Conservation (phyloP, 2,329 filamentous ascomycete species). For the Clonostachys sp. region DNA sequence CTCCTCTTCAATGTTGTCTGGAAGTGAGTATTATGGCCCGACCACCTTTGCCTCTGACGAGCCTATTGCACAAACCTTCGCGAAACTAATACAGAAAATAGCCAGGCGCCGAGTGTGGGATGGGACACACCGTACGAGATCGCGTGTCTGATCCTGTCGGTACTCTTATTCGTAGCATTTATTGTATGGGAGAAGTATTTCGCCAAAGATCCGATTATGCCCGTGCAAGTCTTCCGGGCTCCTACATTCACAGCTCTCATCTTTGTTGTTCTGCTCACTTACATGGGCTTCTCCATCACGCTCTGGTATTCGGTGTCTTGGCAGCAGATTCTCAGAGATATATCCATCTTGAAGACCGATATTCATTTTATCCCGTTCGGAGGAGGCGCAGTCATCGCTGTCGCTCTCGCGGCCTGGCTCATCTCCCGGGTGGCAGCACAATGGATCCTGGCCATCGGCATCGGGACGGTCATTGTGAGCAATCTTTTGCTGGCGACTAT, state of each 20-base stretch:
- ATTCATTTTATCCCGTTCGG: slow-evolving; percentile 32
- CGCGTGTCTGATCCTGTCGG: slow-evolving; percentile 25
- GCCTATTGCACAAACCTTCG: not conserved
- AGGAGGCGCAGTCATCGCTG: slow-evolving; percentile 27
- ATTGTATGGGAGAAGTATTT: slow-evolving; percentile 35
- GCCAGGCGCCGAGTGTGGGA: slow-evolving; percentile 34
- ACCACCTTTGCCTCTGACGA: no score
- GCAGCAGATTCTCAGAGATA: slow-evolving; percentile 34
- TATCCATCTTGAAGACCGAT: slow-evolving; percentile 29
- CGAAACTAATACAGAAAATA: slow-evolving; percentile 12
- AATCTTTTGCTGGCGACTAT: slow-evolving; percentile 28
- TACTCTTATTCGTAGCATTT: slow-evolving; percentile 18
- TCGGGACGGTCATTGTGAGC: slow-evolving; percentile 11
- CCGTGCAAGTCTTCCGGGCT: slow-evolving; percentile 34
- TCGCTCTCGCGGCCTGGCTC: slow-evolving; percentile 36
- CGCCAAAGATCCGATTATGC: slow-evolving; percentile 36
- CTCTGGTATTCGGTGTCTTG: slow-evolving; percentile 43
- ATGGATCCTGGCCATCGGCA: slow-evolving; percentile 40
- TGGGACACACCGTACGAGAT: slow-evolving; percentile 38
- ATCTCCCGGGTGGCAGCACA: slow-evolving; percentile 40
- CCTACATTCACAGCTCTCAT: slow-evolving; percentile 37
- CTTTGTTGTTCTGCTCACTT: slow-evolving; percentile 35
- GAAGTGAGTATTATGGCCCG: slow-evolving; percentile 29
- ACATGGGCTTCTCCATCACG: slow-evolving; percentile 41
- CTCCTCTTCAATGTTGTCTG: slow-evolving; percentile 45